These are phyloP conservation scores for Vaccinium myrtillus DNA, from an alignment of 148 eudicot species.

Conservation along the genomic window DNA sequence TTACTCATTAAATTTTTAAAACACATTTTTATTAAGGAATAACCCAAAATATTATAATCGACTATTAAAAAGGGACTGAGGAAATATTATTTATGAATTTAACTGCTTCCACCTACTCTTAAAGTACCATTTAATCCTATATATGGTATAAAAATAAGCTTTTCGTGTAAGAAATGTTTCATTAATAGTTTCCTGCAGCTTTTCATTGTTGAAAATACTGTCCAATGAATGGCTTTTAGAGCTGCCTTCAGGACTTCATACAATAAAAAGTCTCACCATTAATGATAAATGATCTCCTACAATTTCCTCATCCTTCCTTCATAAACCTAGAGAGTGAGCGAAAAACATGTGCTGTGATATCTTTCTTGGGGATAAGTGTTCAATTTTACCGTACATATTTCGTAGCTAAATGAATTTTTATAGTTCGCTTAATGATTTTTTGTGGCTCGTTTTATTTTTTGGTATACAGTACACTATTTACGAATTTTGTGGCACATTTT, in stretches of 20 bases:
- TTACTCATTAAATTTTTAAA: no score
- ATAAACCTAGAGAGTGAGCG: background rate
- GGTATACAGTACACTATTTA: no score
- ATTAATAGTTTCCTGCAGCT: background rate
- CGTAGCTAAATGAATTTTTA: no score
- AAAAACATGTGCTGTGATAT: background rate
- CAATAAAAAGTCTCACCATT: background rate
- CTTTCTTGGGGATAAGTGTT: no score
- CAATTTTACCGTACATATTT: no score
- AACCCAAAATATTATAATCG: no score
- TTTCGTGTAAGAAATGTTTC: background rate
- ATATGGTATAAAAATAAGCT: background rate
- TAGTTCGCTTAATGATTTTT: no score
- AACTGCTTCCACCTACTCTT: background rate
- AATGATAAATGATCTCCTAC: background rate
- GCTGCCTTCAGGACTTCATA: background rate
- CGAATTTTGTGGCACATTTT: no score
- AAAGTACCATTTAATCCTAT: background rate
- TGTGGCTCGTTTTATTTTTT: no score
- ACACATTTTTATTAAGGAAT: no score
- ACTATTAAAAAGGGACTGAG: no score
- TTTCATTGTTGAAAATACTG: background rate
- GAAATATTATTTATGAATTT: no score
- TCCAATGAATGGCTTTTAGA: background rate
- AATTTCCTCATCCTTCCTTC: background rate